A percentile compares a stretch with the other conserved stretches of the same genome.
phyloP scores from a whole-genome alignment of 257 asterid species.

The Solanum ossicruentum region DNA sequence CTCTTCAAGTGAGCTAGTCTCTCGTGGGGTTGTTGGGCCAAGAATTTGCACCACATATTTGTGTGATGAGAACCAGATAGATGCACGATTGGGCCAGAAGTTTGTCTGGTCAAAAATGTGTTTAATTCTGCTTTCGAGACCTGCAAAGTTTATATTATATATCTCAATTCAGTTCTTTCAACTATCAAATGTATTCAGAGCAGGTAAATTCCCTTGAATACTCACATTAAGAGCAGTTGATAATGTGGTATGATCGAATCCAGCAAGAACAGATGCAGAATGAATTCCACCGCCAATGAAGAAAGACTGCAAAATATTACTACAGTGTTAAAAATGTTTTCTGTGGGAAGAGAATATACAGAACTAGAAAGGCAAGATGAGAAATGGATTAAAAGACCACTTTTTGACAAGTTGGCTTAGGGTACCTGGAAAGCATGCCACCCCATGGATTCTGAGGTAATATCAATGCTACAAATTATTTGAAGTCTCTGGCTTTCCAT shows the following conservation, averaged over 20 bases:
- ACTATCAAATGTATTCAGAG: not conserved
- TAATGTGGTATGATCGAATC: conserved; percentile 20
- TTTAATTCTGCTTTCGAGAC: conserved; percentile 32
- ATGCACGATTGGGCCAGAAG: conserved; percentile 43
- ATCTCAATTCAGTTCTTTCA: not conserved
- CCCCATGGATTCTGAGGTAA: conserved; percentile 40
- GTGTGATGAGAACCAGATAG: conserved; percentile 24
- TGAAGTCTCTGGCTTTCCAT: conserved; percentile 46
- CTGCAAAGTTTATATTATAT: conserved; percentile 8
- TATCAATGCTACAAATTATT: conserved; percentile 44
- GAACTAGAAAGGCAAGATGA: not conserved
- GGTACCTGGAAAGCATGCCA: conserved; percentile 52
- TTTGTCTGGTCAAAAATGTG: conserved; percentile 27
- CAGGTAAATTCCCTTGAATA: not conserved
- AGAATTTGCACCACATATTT: conserved; percentile 36
- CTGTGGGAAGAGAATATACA: too few relatives aligned
- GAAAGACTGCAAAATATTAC: conserved; percentile 38
- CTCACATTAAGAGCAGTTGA: conserved; percentile 67
- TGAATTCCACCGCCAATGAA: conserved; percentile 65
- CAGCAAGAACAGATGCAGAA: conserved; percentile 64
- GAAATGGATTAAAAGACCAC: not conserved
- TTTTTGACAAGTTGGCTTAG: not conserved
- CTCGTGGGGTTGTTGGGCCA: conserved; percentile 23
- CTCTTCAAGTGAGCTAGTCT: conserved; percentile 40
- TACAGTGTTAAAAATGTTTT: not conserved